Conservation (phyloP, 176 grass and related monocot genomes). For the Thalia dealbata region DNA sequence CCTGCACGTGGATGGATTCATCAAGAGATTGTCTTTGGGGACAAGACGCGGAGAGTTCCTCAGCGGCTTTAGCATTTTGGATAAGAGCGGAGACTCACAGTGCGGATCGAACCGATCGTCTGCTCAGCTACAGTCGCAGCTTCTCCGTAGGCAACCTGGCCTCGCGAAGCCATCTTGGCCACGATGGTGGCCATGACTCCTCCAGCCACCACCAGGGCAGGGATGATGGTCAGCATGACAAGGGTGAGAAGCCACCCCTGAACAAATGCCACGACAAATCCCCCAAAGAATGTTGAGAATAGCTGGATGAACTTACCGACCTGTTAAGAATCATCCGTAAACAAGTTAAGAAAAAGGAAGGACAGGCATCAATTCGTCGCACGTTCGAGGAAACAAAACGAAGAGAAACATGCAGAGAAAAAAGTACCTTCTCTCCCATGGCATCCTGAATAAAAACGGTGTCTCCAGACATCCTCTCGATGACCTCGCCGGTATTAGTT, state of each 20-base stretch:
- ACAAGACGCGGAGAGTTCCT: neutral
- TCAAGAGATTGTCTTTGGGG: neutral
- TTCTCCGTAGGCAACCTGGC: conserved; percentile 84
- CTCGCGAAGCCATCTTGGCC: conserved; percentile 86
- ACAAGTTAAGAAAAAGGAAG: neutral
- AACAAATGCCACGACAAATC: conserved; percentile 85
- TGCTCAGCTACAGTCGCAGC: conserved; percentile 75
- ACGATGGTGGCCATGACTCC: conserved; percentile 89
- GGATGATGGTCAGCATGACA: conserved; percentile 80
- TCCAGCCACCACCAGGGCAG: conserved; percentile 66
- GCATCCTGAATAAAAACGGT: conserved; percentile 97
- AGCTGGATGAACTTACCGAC: conserved; percentile 96
- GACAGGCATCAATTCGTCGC: neutral
- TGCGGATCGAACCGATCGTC: conserved; percentile 88
- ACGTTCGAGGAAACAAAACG: neutral
- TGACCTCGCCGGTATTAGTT: conserved; percentile 89
- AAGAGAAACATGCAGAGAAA: neutral
- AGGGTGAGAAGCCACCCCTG: conserved; percentile 96
- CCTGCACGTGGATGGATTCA: conserved; percentile 24
- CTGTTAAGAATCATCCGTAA: conserved; percentile 15
- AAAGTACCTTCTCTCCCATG: conserved; percentile 91
- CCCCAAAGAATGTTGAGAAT: conserved; percentile 74
- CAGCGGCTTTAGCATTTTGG: neutral
- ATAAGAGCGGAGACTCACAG: conserved; percentile 33
- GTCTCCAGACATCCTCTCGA: conserved; percentile 92